Conservation (phyloP, 164 flowering plant genomes). For the Berberis vulgaris region DNA sequence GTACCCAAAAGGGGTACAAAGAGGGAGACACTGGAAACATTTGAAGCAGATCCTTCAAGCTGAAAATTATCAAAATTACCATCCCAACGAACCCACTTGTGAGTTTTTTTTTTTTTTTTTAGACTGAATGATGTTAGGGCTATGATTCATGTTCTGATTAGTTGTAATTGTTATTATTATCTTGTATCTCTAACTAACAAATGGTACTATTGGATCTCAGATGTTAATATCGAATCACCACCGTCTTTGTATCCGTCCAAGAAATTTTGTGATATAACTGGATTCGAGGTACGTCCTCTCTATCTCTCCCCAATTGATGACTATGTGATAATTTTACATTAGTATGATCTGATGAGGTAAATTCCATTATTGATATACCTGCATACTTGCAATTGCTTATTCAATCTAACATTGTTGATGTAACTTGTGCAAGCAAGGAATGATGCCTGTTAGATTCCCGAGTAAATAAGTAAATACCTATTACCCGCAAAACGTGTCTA, state of each 20-base stretch:
- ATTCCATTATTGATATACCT: no score
- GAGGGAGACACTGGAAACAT: slow-evolving; percentile 86
- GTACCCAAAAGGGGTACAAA: slow-evolving; percentile 86
- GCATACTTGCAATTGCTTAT: no score
- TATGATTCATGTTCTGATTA: background rate
- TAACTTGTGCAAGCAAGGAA: no score
- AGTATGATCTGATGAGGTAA: no score
- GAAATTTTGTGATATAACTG: slow-evolving; percentile 79
- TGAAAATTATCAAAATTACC: slow-evolving; percentile 63
- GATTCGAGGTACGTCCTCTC: slow-evolving; percentile 52
- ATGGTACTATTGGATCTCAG: slow-evolving; percentile 27
- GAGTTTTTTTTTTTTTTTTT: slow-evolving; percentile 14
- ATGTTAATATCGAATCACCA: slow-evolving; percentile 77
- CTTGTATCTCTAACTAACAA: background rate
- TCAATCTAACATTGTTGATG: no score
- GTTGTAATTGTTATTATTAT: background rate
- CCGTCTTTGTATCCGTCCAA: slow-evolving; percentile 71
- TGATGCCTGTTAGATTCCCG: no score
- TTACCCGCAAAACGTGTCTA: no score
- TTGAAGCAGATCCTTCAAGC: slow-evolving; percentile 90
- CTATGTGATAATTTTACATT: no score
- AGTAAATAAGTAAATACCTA: no score
- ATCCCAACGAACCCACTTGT: slow-evolving; percentile 82
- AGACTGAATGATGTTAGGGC: background rate
- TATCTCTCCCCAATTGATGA: background rate